These are phyloP conservation scores for Tetraselmis striata DNA, from an alignment of 139 green algal species.

Conservation along the genomic window DNA sequence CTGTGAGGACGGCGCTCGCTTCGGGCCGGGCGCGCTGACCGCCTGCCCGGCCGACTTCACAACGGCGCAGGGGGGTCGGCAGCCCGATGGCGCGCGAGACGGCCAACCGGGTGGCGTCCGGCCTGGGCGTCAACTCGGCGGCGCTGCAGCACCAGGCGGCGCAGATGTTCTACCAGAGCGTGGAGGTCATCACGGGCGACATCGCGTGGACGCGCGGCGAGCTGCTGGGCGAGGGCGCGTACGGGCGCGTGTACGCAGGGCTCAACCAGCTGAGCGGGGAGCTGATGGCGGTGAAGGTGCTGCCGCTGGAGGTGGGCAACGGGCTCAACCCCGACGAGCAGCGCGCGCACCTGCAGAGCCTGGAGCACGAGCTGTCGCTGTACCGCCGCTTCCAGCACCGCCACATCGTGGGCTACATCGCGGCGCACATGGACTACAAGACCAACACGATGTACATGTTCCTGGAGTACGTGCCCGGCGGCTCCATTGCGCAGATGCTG, in stretches of 20 bases:
- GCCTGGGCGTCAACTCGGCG: too few species aligned
- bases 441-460: slow-evolving; percentile 30
- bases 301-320: neutral
- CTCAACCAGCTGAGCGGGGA: slow-evolving; percentile 28
- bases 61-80: too few species aligned
- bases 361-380: slow-evolving; percentile 53
- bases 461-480: slow-evolving; percentile 31
- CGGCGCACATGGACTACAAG: slow-evolving; percentile 28
- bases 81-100: too few species aligned
- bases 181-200: slow-evolving; percentile 19
- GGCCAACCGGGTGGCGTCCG: too few species aligned
- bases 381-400: slow-evolving; percentile 58
- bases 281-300: slow-evolving; percentile 22
- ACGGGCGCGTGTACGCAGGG: slow-evolving; percentile 37
- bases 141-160: slow-evolving; percentile 3
- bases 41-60: too few species aligned
- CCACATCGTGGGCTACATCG: slow-evolving; percentile 71
- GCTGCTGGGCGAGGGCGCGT: slow-evolving; percentile 34
- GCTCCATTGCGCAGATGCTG: slow-evolving; percentile 28
- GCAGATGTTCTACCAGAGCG: slow-evolving; percentile 16
- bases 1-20: too few species aligned
- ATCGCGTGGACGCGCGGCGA: slow-evolving; percentile 26
- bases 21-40: too few species aligned
- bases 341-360: neutral
- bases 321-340: neutral